Evolutionary conservation across 331 rosid genomes (phyloP).

Genomic region (Acacia pycnantha): DNA sequence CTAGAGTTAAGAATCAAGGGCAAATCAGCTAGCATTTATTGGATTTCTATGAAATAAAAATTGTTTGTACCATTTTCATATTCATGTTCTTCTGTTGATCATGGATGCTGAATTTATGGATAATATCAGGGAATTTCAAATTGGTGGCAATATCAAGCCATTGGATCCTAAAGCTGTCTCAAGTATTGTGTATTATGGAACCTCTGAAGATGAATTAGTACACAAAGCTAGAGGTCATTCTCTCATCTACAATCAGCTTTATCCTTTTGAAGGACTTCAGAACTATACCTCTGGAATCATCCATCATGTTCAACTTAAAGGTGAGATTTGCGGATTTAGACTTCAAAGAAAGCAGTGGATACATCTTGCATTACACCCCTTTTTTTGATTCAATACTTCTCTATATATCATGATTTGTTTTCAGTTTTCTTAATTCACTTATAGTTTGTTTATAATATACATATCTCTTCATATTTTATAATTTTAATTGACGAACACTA

Average conservation of each 20-base stretch:
- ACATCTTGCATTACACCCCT: not conserved
- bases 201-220: slow-evolving; percentile 34
- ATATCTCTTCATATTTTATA: not conserved
- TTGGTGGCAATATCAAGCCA: slow-evolving; percentile 64
- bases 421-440: not conserved
- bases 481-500: not conserved
- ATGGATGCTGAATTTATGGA: not conserved
- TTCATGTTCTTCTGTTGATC: slow-evolving; percentile 16
- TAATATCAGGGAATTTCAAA: slow-evolving; percentile 70
- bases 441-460: not conserved
- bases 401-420: not conserved
- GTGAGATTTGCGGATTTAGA: slow-evolving; percentile 29
- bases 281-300: slow-evolving; percentile 90
- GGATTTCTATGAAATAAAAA: not conserved
- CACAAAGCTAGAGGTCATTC: slow-evolving; percentile 63
- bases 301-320: slow-evolving; percentile 79
- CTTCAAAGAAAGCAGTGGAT: not conserved
- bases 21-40: not conserved
- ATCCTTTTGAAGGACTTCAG: slow-evolving; percentile 80
- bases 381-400: not conserved
- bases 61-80: not conserved
- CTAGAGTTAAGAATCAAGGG: not conserved
- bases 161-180: slow-evolving; percentile 61
- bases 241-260: slow-evolving; percentile 69
- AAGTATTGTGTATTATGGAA: slow-evolving; percentile 63